Conservation (phyloP, 2,329 filamentous ascomycete species). For the Colletotrichum noveboracense region DNA sequence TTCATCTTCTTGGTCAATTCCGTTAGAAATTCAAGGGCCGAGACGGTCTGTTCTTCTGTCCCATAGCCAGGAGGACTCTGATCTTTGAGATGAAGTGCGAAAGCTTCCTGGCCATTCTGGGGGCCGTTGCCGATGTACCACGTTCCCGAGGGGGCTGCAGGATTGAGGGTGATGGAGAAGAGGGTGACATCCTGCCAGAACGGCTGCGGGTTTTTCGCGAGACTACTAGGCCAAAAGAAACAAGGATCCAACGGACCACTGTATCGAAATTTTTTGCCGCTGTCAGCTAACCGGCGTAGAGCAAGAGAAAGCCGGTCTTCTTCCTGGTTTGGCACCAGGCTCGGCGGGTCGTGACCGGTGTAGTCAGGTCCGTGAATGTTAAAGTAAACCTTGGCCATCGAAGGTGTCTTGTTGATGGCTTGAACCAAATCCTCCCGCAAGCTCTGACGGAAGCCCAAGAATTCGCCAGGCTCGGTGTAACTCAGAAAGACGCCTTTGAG, state of each 20-base stretch:
- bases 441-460: not conserved
- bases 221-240: not conserved
- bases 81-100: not conserved
- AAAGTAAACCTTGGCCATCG: not conserved
- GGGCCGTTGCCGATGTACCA: not conserved
- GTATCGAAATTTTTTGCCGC: not conserved
- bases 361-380: not conserved
- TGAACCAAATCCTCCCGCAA: not conserved
- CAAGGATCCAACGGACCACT: not conserved
- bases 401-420: not conserved
- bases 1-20: not conserved
- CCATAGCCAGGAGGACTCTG: not conserved
- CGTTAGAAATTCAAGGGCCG: fast-evolving
- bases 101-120: not conserved
- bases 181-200: fast-evolving
- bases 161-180: not conserved
- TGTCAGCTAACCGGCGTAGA: not conserved
- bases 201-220: not conserved
- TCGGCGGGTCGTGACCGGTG: not conserved
- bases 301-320: not conserved
- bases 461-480: not conserved
- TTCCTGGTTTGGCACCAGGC: not conserved
- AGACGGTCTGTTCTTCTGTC: not conserved
- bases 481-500: not conserved
- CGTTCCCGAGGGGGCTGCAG: not conserved